Evolutionary conservation across 192 early-diverging fungal genomes (phyloP).

Genomic region (Umbelopsis sp.): DNA sequence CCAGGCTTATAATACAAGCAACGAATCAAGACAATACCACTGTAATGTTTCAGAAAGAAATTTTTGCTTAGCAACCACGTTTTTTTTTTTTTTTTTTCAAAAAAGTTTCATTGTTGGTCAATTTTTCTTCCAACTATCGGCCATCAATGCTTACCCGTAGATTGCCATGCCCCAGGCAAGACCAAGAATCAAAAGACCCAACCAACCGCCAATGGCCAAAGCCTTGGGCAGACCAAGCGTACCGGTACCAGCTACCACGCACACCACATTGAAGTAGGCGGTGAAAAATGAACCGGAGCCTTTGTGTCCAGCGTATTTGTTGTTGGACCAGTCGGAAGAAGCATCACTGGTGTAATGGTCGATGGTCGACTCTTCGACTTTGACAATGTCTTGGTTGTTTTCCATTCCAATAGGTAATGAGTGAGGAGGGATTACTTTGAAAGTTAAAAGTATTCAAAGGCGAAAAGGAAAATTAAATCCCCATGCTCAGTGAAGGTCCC

Average conservation of each 20-base stretch:
- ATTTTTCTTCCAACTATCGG: too few species aligned
- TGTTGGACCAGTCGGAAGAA: neutral
- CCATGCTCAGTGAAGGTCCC: too few species aligned
- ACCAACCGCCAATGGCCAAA: slow-evolving; percentile 76
- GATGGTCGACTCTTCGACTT: slow-evolving; percentile 25
- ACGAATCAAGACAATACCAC: slow-evolving; percentile 71
- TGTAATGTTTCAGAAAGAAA: slow-evolving; percentile 17
- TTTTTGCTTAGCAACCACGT: neutral
- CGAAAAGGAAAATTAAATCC: neutral
- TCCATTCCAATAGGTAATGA: neutral
- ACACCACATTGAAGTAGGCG: slow-evolving; percentile 35
- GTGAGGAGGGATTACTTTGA: neutral
- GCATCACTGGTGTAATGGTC: slow-evolving; percentile 29
- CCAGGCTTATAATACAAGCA: slow-evolving; percentile 76
- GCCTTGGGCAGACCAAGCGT: slow-evolving; percentile 84
- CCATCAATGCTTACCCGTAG: slow-evolving; percentile 41
- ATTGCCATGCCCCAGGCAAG: slow-evolving; percentile 69
- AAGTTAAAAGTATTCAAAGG: neutral
- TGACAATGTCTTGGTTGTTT: slow-evolving; percentile 10
- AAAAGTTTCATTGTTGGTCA: too few species aligned
- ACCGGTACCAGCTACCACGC: slow-evolving; percentile 77
- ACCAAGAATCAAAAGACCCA: slow-evolving; percentile 67
- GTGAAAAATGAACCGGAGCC: slow-evolving; percentile 27
- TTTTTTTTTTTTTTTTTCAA: too few species aligned
- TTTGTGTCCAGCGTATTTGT: slow-evolving; percentile 26